Evolutionary conservation across 2,329 filamentous ascomycete species (phyloP), one percentile per base, ranked within the genome.

Genomic region (Boeremia lycopersici): DNA sequence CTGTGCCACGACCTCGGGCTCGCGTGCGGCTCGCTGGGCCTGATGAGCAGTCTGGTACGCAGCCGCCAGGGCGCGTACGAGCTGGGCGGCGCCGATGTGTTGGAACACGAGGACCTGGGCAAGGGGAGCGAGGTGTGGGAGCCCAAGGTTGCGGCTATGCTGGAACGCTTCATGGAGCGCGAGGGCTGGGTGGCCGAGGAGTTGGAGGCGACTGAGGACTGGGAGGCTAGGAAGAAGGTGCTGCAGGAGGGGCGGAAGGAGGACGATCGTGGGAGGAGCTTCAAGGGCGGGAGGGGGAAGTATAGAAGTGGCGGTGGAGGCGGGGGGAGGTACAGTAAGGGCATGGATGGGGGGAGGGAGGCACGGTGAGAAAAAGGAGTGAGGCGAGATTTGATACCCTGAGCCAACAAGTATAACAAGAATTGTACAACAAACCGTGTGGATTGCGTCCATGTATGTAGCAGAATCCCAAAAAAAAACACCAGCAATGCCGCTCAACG

Each of bases 1-100:
- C 86, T 99, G 64, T 93, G 91, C 66, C 92, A 98, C 72, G 95
- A 99, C 68, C 82, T 99, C 3, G 95, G 93, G 19, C 81, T 87
- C 62, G 91, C 91, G 63, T 82, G 97, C 12, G 86, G 85, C 47
- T 96, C 91, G 11, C 86, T 90, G 23, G 95, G 84, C 30, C 82
- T 95, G 62, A 98, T 99, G 93, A 86, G 90, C 19, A 87, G 89
- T 64, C 84, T 99, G 17, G 84, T 89, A 52, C 88, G 95, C 49
- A 89, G 86, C 3, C 85, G 89, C 47, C 95, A 99, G 76, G 90
- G 86, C 15, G 85, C 91, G 57, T 98, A 96, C 68, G 82, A 84
- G 52, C 78, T 96, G 0, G 86, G 85, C 1, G 43, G 59, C 3
- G 81, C 84, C 30, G 93, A 90, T 69, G 89, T 91, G 48, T 75